Evolutionary conservation across 768 basidiomycete genomes (phyloP).

Genomic region (Naganishia vaughanmartiniae): DNA sequence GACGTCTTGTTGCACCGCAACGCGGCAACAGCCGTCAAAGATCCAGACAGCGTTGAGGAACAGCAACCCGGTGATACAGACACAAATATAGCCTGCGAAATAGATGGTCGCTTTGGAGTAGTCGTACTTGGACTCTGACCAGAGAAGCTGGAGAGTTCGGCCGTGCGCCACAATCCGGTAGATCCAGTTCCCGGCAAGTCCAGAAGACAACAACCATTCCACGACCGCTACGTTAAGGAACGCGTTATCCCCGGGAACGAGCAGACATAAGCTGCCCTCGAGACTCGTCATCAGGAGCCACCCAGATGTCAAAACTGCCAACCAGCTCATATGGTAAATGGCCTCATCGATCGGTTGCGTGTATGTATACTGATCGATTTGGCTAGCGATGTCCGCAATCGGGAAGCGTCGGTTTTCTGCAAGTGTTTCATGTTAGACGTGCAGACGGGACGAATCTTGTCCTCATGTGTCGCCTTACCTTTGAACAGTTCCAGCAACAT

Average conservation of each 20-base stretch:
- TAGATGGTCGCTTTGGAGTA: not conserved
- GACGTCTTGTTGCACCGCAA: not conserved
- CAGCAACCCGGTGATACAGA: constrained; percentile 13
- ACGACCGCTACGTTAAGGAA: constrained; percentile 7
- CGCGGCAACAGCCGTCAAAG: not conserved
- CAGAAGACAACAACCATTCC: constrained; percentile 10
- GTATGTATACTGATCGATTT: not conserved
- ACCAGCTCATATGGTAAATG: constrained; percentile 12
- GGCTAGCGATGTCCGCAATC: not conserved
- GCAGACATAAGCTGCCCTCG: not conserved
- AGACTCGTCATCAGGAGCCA: constrained; percentile 14
- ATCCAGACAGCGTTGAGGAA: constrained; percentile 17
- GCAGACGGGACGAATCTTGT: no score
- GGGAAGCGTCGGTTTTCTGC: not conserved
- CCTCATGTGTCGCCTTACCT: not conserved
- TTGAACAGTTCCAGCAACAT: not conserved
- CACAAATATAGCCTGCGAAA: not conserved
- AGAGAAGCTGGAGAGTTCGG: not conserved
- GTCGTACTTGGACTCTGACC: not conserved
- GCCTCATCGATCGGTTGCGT: not conserved
- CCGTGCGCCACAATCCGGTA: not conserved
- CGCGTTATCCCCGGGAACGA: not conserved
- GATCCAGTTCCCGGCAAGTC: constrained; percentile 6
- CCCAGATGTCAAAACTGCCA: not conserved
- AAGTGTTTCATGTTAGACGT: not conserved